Evolutionary conservation across 306 rosid species (phyloP), one percentile per base, ranked within the genome.

Genomic region (Inga leiocalycina): DNA sequence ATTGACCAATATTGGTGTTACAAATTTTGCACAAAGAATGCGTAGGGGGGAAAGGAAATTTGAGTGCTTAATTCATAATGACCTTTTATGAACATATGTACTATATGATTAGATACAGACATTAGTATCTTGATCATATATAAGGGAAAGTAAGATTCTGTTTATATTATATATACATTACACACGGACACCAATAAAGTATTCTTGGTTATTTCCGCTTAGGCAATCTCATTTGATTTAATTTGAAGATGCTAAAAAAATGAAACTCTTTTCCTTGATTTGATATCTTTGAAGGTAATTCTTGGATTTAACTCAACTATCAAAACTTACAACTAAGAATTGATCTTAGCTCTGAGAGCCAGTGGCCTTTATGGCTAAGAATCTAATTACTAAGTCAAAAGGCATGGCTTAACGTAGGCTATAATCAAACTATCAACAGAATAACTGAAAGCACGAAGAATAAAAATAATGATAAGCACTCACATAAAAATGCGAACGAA

Each of bases 401-500:
- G 24, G 62, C 9, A 56, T 56, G 62, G 9, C n/a, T 61, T 22
- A 61, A 22, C 5, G n/a, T n/a, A 61, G 14, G 11, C 16, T 61
- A 5, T 1, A 27, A 24, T 24, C 30, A 0, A 62, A 62, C 17
- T 34, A 4, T 59, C 32, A 59, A 59, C n/a, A n/a, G 17, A 45
- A 77, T 0, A 68, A 14, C 27, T 1, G 6, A 45, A 10, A 61
- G 35, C 15, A 10, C 16, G 16, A 61, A 24, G 24, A 17, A 22
- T 52, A 22, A 59, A 32, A 17, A 0, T 56, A 3, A 54, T 24
- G 69, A 16, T 62, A 62, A 32, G 10, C 8, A 76, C 87, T 85
- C 71, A 97, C 99, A 92, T 91, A 80, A 97, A 97, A 56, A 97
- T 97, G 68, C 97, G 97, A 56, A 94, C 98, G 17, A 97, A 81